Evolutionary conservation across 179 eudicot genomes (phyloP).

Genomic region (Carnegiea gigantea): DNA sequence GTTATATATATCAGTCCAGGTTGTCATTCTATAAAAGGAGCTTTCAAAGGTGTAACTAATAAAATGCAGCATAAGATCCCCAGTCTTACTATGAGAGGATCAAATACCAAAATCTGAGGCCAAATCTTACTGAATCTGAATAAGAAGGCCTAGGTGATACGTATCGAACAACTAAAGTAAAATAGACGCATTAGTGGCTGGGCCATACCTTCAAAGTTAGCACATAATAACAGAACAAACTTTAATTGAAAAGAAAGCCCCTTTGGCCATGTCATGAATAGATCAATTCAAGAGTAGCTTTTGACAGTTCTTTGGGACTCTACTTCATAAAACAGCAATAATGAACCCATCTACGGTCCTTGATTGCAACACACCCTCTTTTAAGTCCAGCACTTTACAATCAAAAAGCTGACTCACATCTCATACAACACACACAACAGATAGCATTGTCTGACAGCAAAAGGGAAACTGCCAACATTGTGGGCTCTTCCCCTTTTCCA

Average conservation of each 20-base stretch:
- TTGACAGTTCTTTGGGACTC: not conserved
- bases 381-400: not conserved
- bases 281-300: not conserved
- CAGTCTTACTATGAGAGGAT: not conserved
- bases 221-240: no score
- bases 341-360: not conserved
- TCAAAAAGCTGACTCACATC: constrained; percentile 19
- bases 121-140: not conserved
- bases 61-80: not conserved
- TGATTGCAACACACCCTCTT: constrained; percentile 1
- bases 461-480: constrained; percentile 15
- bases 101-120: not conserved
- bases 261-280: not conserved
- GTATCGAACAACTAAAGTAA: not conserved
- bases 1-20: not conserved
- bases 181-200: not conserved
- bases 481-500: not conserved
- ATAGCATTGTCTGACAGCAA: constrained; percentile 10
- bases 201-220: not conserved
- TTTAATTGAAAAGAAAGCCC: no score
- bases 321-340: not conserved
- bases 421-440: not conserved
- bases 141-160: not conserved
- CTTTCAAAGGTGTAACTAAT: not conserved
- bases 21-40: not conserved